These are phyloP conservation scores for Linnemannia hyalina DNA, from an alignment of 192 early-diverging fungal species.

Conservation along the genomic window DNA sequence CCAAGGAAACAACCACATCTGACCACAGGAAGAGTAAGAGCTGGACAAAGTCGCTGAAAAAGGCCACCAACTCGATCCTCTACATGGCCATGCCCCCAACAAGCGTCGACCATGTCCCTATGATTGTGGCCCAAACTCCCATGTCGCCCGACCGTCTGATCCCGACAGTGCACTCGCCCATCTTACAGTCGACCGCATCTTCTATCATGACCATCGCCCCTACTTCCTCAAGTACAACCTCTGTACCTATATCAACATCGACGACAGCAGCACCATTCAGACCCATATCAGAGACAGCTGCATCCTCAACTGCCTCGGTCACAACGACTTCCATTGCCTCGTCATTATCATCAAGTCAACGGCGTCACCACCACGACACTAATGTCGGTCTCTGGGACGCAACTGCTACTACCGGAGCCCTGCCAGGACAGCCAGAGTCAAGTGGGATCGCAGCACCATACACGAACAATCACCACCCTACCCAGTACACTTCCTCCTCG, in stretches of 20 bases:
- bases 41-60: constrained; percentile 51
- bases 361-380: background rate
- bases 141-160: constrained; percentile 50
- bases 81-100: constrained; percentile 56
- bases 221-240: background rate
- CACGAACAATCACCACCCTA: background rate
- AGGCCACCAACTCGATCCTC: constrained; percentile 53
- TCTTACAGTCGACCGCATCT: constrained; percentile 13
- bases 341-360: background rate
- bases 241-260: background rate
- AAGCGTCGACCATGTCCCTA: constrained; percentile 37
- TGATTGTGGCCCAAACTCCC: constrained; percentile 52
- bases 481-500: constrained; percentile 7
- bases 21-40: constrained; percentile 34
- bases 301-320: background rate
- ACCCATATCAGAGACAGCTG: background rate
- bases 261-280: background rate
- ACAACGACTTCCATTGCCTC: constrained; percentile 8
- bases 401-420: background rate
- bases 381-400: background rate
- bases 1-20: constrained; percentile 23
- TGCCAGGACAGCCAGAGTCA: background rate
- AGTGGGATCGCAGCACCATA: background rate
- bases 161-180: constrained; percentile 26
- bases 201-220: background rate